phyloP scores from a whole-genome alignment of 345 rosid species.

The Cardiospermum halicacabum region DNA sequence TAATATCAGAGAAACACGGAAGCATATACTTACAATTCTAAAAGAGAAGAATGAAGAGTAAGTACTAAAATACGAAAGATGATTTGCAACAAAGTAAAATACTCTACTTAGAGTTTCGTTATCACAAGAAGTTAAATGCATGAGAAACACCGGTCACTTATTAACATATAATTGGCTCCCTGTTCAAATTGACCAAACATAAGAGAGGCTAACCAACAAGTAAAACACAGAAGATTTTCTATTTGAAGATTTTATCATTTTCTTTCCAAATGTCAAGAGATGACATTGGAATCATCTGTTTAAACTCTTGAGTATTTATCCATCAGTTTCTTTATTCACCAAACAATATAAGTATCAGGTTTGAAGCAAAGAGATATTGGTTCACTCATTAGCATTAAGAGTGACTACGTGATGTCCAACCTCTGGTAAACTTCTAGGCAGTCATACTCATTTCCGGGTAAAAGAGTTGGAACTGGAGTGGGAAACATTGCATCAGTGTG shows the following conservation, averaged over 20 bases:
- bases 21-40: not conserved
- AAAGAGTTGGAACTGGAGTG: not conserved
- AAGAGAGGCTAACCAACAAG: not conserved
- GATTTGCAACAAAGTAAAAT: not conserved
- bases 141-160: not conserved
- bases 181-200: slow-evolving; percentile 1
- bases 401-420: not conserved
- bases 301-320: not conserved
- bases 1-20: not conserved
- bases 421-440: not conserved
- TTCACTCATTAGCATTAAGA: not conserved
- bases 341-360: not conserved
- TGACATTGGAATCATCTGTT: not conserved
- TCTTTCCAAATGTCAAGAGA: not conserved
- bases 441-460: not conserved
- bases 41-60: not conserved
- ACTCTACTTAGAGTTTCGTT: not conserved
- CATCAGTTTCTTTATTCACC: not conserved
- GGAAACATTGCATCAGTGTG: not conserved
- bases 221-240: not conserved
- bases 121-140: not conserved
- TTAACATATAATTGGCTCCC: not conserved
- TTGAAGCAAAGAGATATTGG: not conserved
- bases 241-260: not conserved
- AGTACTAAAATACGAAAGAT: not conserved